phyloP scores from a whole-genome alignment of 2,329 filamentous ascomycete species.

The Xylariomycetidae sp. region DNA sequence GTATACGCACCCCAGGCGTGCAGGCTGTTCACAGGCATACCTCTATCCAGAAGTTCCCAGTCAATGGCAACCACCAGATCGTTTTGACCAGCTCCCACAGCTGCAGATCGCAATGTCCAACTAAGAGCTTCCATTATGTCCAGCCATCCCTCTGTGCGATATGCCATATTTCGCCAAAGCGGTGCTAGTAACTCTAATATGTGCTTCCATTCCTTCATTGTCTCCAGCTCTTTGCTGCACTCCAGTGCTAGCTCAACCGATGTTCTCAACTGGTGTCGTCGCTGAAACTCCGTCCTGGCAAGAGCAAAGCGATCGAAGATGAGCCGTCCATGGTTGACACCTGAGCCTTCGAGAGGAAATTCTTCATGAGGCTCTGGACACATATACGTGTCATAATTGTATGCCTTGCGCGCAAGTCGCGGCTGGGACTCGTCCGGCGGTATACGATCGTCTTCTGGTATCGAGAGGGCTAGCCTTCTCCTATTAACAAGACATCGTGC shows the following conservation, averaged over 20 bases:
- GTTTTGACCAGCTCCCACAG: slow-evolving; percentile 45
- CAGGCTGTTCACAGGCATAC: too few species aligned
- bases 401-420: slow-evolving; percentile 44
- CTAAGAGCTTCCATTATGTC: slow-evolving; percentile 55
- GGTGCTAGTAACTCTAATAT: slow-evolving; percentile 50
- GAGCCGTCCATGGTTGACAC: slow-evolving; percentile 51
- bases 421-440: slow-evolving; percentile 44
- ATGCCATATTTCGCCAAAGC: slow-evolving; percentile 53
- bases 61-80: slow-evolving; percentile 57
- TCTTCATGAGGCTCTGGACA: slow-evolving; percentile 61
- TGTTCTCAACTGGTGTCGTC: slow-evolving; percentile 47
- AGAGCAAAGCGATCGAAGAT: slow-evolving; percentile 49
- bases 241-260: slow-evolving; percentile 54
- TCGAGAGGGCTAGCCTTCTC: slow-evolving; percentile 47
- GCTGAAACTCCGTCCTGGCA: slow-evolving; percentile 50
- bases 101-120: slow-evolving; percentile 57
- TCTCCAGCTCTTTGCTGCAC: slow-evolving; percentile 51
- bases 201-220: slow-evolving; percentile 46
- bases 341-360: slow-evolving; percentile 44
- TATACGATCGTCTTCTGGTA: slow-evolving; percentile 56
- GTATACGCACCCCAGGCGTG: too few species aligned
- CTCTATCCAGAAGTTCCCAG: slow-evolving; percentile 58
- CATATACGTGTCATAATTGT: slow-evolving; percentile 62
- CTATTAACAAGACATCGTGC: slow-evolving; percentile 53
- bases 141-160: slow-evolving; percentile 56